Evolutionary conservation across 2,329 filamentous ascomycete species (phyloP), one percentile per base, ranked within the genome.

Genomic region (Spiromastix sp.): DNA sequence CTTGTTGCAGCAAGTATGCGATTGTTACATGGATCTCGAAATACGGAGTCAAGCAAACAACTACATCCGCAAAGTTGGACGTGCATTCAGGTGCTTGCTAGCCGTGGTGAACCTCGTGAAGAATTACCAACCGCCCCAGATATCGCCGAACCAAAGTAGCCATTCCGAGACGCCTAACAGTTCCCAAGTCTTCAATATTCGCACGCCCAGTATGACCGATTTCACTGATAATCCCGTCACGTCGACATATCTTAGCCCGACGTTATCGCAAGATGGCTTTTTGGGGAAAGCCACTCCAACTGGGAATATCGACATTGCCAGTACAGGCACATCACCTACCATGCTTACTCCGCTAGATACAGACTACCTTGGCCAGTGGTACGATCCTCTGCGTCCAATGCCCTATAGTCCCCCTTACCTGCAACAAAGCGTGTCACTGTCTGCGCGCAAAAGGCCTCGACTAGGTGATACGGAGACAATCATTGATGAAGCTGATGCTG

Each of bases 1-100:
- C 12, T 34, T 43, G 24, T 22, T 43, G 8, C 12, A 28, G 13
- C 34, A 22, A 11, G 41, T 43, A 13, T 33, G 27, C 25, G 30
- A 28, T 5, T 41, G 39, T 18, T 43, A 38, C 32, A 12, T 34
- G 25, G 39, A 38, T 10, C 16, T 30, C 21, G 35, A 35, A 12
- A 13, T 18, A 5, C 26, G 35, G 16, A 34, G 17, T 15, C 41
- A 38, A 30, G 26, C 39, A 9, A 26, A 38, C 19, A 42, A 37
- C 25, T 35, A 41, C 20, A 29, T 26, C 19, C 34, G 32, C 22
- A 35, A 38, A 25, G 41, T 43, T 5, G 36, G 34, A 4, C 26
- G 35, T 13, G 36, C 36, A 6, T 39, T 43, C 31, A 25, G 28
- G 11, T 26, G 16, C 21, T 20, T 43, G 10, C 30, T 43, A 9